Evolutionary conservation across 805 yeast species (phyloP), one percentile per base, ranked within the genome.

Genomic region (Yarrowia yakushimensis): DNA sequence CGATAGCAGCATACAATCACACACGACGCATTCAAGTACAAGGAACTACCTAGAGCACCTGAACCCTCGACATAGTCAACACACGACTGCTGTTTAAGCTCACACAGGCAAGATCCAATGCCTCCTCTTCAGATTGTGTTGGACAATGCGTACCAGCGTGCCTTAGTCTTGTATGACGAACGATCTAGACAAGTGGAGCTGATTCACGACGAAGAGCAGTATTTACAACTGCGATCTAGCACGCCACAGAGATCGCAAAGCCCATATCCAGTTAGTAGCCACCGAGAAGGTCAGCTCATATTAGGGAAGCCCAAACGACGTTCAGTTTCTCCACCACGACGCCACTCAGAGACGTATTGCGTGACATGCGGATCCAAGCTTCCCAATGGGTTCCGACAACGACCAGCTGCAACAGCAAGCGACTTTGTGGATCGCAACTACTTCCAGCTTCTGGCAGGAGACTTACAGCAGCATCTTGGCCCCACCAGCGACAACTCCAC

Each of bases 101-200:
- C 31, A 25, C 33, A 4, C 28, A n/a, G n/a, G 48, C 31, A n/a
- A 42, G 15, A 31, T 42, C 27, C 36, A 30, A 45, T 45, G 52
- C 52, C 52, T 28, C 59, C 59, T 4, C 37, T 34, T 11, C 59
- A 52, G 25, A 52, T 52, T 34, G 59, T 52, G 10, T 31, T 55
- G 36, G 61, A 55, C 48, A 55, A 55, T 39, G 37, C 61, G 28
- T 27, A 55, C 48, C 61, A 55, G 18, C 48, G 61, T 1, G 61
- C 61, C 22, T 18, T 55, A 9, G 61, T 55, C 12, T 15, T 55
- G 22, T 55, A 55, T 10, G 61, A 55, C 22, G 61, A 55, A 12
- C 20, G 39, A 15, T 39, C 48, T 17, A 17, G 48, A 7, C 46
- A 41, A 12, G 39, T 55, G 22, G 46, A 39, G 7, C 39, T 55